Evolutionary conservation across 768 basidiomycete species (phyloP), one percentile per base, ranked within the genome.

Genomic region (Pholiota molesta): DNA sequence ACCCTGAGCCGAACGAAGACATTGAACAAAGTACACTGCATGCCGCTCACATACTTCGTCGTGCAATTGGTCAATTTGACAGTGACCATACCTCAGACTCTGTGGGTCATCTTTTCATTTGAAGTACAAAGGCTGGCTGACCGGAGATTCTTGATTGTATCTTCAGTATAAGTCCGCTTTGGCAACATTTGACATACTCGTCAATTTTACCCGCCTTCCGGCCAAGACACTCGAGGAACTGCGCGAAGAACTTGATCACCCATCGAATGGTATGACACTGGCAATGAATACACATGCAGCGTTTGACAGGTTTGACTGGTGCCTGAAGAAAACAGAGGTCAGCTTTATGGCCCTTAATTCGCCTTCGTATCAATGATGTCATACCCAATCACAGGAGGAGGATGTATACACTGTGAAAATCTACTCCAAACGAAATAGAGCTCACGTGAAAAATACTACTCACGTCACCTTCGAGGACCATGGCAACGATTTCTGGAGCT

Each of bases 401-500:
- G 2, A 65, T 37, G 61, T 49, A 16, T 65, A 68, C 26, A 31
- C 23, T 9, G 3, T 62, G 23, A 63, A 60, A 44, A 17, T 62
- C 29, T 64, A 60, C n/a, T n/a, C n/a, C 55, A 17, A 57, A 26
- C 26, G 2, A 26, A 2, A 26, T 26, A 2, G 26, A 2, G 26
- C 26, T 26, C 2, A 26, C 26, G 26, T 26, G 26, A n/a, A 29
- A 5, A 40, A 65, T 53, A 51, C 5, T 26, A 63, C 42, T 61
- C 10, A 31, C 21, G 28, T 69, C 42, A 40, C 62, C 47, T 67
- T 67, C 52, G 16, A 13, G 33, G 65, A 68, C 57, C 64, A 59
- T 26, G 26, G 26, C 26, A 26, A 26, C 4, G 26, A 26, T 26
- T 26, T 26, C 26, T 26, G 2, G 26, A 26, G 26, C 26, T 26